These are phyloP conservation scores for Dicorynia guianensis DNA, from an alignment of 306 rosid genomes.

Conservation along the genomic window DNA sequence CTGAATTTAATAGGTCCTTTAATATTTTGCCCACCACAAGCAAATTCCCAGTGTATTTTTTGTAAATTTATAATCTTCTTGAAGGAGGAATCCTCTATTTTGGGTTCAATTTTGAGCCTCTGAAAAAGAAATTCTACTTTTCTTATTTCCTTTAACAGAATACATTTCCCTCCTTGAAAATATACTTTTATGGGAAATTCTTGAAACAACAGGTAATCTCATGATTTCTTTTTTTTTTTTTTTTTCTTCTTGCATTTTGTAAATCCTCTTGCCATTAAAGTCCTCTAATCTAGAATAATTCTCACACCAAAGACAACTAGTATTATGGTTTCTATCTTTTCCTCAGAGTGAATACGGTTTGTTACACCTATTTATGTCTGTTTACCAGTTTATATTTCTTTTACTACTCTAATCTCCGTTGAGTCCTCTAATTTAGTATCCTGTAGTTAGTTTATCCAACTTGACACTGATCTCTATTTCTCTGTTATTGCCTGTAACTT, in stretches of 20 bases:
- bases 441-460: conserved; percentile 7
- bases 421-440: not conserved
- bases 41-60: not conserved
- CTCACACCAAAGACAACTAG: conserved; percentile 10
- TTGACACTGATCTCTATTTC: conserved; percentile 33
- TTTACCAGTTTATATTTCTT: not conserved
- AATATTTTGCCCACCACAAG: not conserved
- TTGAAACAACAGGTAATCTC: not conserved
- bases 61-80: too few relatives aligned
- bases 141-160: too few relatives aligned
- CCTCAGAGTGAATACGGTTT: not conserved
- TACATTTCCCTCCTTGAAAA: too few relatives aligned
- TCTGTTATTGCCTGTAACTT: conserved; percentile 20
- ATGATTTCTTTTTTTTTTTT: not conserved
- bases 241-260: too few relatives aligned
- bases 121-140: too few relatives aligned
- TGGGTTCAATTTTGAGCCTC: too few relatives aligned
- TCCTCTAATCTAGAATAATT: conserved; percentile 15
- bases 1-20: not conserved
- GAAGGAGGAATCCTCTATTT: too few relatives aligned
- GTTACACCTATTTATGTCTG: conserved; percentile 17
- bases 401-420: not conserved
- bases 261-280: not conserved
- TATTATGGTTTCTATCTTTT: not conserved
- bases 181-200: too few relatives aligned